Evolutionary conservation across 345 rosid species (phyloP).

Genomic region (Eucalyptus polybractea): DNA sequence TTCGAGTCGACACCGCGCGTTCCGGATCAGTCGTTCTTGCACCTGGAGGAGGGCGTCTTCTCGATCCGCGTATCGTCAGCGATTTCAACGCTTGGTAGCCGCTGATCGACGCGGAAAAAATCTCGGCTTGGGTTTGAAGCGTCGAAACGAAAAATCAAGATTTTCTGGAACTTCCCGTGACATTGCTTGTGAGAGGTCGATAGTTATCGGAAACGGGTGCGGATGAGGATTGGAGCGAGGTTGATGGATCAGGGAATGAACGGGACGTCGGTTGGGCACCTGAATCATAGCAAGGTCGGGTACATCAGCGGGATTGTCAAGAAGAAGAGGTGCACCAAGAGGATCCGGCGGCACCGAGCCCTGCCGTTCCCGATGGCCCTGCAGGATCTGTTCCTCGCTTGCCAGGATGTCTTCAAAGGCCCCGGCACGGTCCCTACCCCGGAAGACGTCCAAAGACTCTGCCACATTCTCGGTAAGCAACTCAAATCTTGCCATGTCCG

Average conservation of each 20-base stretch:
- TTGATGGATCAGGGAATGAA: slow-evolving; percentile 16
- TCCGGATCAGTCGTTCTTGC: neutral
- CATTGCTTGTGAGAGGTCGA: neutral
- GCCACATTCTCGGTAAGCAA: slow-evolving; percentile 36
- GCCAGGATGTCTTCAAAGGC: slow-evolving; percentile 40
- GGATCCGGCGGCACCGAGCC: neutral
- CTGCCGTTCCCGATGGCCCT: slow-evolving; percentile 1
- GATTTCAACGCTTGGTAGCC: neutral
- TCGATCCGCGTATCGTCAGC: neutral
- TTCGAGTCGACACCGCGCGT: neutral
- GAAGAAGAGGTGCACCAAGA: slow-evolving; percentile 12
- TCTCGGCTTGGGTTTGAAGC: neutral
- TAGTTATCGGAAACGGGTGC: neutral
- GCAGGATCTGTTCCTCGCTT: slow-evolving; percentile 35
- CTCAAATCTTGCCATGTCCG: neutral
- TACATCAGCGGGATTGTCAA: slow-evolving; percentile 2
- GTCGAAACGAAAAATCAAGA: neutral
- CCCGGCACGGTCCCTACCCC: slow-evolving; percentile 38
- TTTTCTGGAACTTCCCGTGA: neutral
- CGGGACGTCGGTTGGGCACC: neutral
- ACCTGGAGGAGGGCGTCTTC: neutral
- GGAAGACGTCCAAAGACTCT: slow-evolving; percentile 22
- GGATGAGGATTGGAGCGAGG: slow-evolving; percentile 15
- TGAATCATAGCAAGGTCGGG: slow-evolving; percentile 12
- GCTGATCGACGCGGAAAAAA: neutral